A percentile compares a stretch with the other conserved stretches of the same genome.
phyloP scores from a whole-genome alignment of 352 stramenopile genomes.

The Globisporangium takayamanum region DNA sequence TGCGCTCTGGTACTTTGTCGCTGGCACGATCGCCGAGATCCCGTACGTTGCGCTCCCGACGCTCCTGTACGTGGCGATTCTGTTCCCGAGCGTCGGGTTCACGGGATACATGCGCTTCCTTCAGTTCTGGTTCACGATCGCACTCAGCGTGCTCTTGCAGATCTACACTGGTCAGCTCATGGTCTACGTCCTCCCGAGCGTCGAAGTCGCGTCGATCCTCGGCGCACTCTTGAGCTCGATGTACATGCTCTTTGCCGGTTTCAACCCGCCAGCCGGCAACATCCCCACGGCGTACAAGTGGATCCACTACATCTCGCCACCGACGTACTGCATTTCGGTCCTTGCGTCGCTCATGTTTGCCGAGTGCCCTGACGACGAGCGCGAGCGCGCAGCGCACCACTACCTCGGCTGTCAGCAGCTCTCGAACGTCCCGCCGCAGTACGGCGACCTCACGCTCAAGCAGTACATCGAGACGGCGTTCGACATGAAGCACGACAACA shows the following conservation, averaged over 20 bases:
- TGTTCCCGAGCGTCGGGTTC: conserved; percentile 45
- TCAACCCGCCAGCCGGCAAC: conserved; percentile 32
- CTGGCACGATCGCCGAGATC: conserved; percentile 75
- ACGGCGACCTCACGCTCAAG: conserved; percentile 32
- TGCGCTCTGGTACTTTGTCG: conserved; percentile 71
- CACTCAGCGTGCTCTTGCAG: conserved; percentile 37
- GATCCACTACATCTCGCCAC: conserved; percentile 51
- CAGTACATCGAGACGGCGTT: conserved; percentile 33
- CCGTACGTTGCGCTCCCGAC: conserved; percentile 37
- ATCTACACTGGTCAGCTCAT: conserved; percentile 45
- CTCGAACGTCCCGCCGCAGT: conserved; percentile 19
- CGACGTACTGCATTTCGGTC: conserved; percentile 35
- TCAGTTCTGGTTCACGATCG: conserved; percentile 37
- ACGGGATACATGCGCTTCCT: conserved; percentile 25
- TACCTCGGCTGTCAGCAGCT: conserved; percentile 24
- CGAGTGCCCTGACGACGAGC: conserved; percentile 21
- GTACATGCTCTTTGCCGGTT: conserved; percentile 49
- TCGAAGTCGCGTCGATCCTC: conserved; percentile 36
- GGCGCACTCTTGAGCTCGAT: conserved; percentile 49
- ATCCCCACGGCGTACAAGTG: conserved; percentile 48
- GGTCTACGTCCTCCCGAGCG: conserved; percentile 36
- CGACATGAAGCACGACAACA: conserved; percentile 28
- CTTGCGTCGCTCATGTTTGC: conserved; percentile 32
- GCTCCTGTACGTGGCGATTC: conserved; percentile 31
- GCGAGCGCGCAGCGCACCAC: conserved; percentile 5